Evolutionary conservation across 2,329 filamentous ascomycete species (phyloP).

Genomic region (Fusarium proliferatum): DNA sequence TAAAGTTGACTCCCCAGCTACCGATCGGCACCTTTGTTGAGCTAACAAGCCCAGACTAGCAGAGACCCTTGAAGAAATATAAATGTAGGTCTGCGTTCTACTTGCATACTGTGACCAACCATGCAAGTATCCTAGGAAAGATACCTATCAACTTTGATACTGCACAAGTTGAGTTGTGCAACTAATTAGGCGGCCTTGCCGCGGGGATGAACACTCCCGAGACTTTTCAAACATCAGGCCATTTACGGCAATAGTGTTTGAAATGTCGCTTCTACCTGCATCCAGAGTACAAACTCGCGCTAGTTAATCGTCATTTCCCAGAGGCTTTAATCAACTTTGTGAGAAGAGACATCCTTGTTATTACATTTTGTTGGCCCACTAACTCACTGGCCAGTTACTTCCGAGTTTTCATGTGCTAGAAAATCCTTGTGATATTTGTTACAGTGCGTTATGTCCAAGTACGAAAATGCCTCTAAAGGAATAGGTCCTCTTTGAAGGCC

Average conservation of each 20-base stretch:
- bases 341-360: slow-evolving; percentile 40
- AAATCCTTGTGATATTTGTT: slow-evolving; percentile 28
- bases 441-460: slow-evolving; percentile 23
- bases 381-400: slow-evolving; percentile 22
- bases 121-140: not conserved
- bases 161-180: slow-evolving; percentile 22
- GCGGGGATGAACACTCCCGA: slow-evolving; percentile 23
- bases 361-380: slow-evolving; percentile 25
- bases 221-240: slow-evolving; percentile 37
- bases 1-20: slow-evolving; percentile 30
- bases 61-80: slow-evolving; percentile 22
- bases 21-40: slow-evolving; percentile 36
- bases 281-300: slow-evolving; percentile 23
- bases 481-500: slow-evolving; percentile 10
- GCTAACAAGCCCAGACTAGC: slow-evolving; percentile 28
- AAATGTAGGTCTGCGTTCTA: slow-evolving; percentile 12
- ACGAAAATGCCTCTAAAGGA: slow-evolving; percentile 36
- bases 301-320: slow-evolving; percentile 44
- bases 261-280: slow-evolving; percentile 37
- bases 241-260: slow-evolving; percentile 33
- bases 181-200: slow-evolving; percentile 16
- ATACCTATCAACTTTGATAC: slow-evolving; percentile 3
- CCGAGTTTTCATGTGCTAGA: slow-evolving; percentile 30
- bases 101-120: not conserved
- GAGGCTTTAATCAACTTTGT: slow-evolving; percentile 22